A percentile compares a stretch with the other conserved stretches of the same genome.
Conservation (phyloP, 2,329 filamentous ascomycete species). For the Neocatenulostroma microsporum region DNA sequence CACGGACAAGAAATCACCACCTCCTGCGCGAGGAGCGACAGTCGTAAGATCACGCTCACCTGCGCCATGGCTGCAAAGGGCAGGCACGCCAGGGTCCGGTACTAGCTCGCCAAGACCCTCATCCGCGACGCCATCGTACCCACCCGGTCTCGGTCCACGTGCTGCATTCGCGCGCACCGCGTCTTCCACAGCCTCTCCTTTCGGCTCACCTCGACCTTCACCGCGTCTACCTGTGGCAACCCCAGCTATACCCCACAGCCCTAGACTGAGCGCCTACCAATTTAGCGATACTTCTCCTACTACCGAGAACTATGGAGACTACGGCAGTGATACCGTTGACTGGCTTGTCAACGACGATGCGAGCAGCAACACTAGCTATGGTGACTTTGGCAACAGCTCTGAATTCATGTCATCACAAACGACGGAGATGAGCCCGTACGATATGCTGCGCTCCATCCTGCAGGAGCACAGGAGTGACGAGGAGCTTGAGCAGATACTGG, state of each 20-base stretch:
- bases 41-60: slow-evolving; percentile 83
- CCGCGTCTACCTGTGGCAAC: slow-evolving; percentile 84
- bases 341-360: slow-evolving; percentile 85
- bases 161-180: slow-evolving; percentile 69
- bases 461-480: slow-evolving; percentile 85
- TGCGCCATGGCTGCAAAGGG: slow-evolving; percentile 74
- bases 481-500: slow-evolving; percentile 86
- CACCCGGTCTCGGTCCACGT: slow-evolving; percentile 66
- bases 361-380: slow-evolving; percentile 70
- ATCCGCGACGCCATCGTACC: slow-evolving; percentile 72
- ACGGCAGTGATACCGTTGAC: slow-evolving; percentile 89
- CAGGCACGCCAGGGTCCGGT: slow-evolving; percentile 69
- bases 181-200: slow-evolving; percentile 74
- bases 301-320: slow-evolving; percentile 81
- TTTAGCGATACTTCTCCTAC: slow-evolving; percentile 78
- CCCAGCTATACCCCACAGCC: slow-evolving; percentile 86
- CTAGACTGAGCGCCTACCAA: slow-evolving; percentile 88
- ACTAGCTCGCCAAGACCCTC: slow-evolving; percentile 70
- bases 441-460: slow-evolving; percentile 92
- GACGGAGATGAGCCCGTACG: slow-evolving; percentile 92
- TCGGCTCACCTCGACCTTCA: slow-evolving; percentile 87
- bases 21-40: slow-evolving; percentile 70
- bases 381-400: slow-evolving; percentile 65
- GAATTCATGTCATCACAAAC: slow-evolving; percentile 65
- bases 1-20: slow-evolving; percentile 57